These are phyloP conservation scores for Falciphora oryzae DNA, from an alignment of 2,329 filamentous ascomycete genomes.

Conservation along the genomic window DNA sequence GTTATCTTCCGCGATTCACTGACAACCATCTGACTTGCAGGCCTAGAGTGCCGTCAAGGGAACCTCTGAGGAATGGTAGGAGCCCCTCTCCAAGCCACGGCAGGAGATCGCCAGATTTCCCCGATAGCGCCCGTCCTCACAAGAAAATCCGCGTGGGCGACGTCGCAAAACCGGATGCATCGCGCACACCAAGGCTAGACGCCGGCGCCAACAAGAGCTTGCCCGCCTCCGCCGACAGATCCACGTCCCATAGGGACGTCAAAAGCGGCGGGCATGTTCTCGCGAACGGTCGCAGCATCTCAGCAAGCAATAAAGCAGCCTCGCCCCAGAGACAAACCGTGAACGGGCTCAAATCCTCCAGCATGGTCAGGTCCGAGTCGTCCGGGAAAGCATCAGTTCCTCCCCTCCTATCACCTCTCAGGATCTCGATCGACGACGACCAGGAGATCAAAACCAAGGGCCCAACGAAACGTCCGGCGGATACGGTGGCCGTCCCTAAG, in stretches of 20 bases:
- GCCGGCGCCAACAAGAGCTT: background rate
- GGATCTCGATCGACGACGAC: conserved; percentile 37
- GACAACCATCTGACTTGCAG: background rate
- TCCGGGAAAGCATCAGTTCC: conserved; percentile 38
- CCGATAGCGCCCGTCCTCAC: conserved; percentile 3
- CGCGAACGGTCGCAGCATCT: conserved; percentile 7
- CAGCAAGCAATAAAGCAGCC: background rate
- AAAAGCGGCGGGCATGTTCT: background rate
- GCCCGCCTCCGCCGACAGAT: background rate
- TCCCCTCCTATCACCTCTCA: conserved; percentile 47
- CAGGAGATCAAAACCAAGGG: conserved; percentile 21
- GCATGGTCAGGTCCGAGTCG: conserved; percentile 21
- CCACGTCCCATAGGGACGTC: background rate
- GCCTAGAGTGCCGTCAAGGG: background rate
- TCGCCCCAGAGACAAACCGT: conserved; percentile 18
- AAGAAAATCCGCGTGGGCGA: conserved; percentile 6
- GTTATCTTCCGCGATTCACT: background rate
- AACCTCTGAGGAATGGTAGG: conserved; percentile 5
- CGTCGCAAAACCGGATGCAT: background rate
- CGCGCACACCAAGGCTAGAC: conserved; percentile 4
- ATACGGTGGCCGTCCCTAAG: conserved; percentile 27
- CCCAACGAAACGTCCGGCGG: conserved; percentile 23
- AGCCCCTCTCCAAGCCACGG: conserved; percentile 5
- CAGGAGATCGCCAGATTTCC: conserved; percentile 7
- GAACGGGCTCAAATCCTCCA: conserved; percentile 31